These are phyloP conservation scores for Vigna trinervia DNA, from an alignment of 306 rosid genomes.

Conservation along the genomic window DNA sequence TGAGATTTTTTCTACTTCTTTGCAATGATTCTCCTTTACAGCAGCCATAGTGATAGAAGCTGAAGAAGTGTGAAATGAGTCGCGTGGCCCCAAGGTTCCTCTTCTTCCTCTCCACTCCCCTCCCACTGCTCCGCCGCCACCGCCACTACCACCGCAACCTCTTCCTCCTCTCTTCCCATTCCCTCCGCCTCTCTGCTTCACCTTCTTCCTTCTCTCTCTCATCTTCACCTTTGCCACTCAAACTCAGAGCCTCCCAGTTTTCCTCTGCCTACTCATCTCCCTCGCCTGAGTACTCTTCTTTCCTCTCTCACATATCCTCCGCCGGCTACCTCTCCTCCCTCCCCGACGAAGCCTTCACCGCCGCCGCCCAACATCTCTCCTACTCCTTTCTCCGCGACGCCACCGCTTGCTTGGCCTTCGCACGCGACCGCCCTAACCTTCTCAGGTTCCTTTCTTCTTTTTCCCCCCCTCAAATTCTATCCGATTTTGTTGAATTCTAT, in stretches of 20 bases:
- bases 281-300: conserved; percentile 71
- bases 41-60: too few relatives aligned
- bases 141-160: conserved; percentile 49
- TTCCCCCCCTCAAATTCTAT: background rate
- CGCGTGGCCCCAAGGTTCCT: conserved; percentile 72
- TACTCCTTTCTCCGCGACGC: conserved; percentile 49
- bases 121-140: conserved; percentile 56
- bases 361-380: conserved; percentile 27
- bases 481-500: conserved; percentile 7
- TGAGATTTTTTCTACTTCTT: too few relatives aligned
- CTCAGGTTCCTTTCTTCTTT: conserved; percentile 55
- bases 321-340: conserved; percentile 47
- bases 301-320: conserved; percentile 60
- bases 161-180: conserved; percentile 46
- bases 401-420: conserved; percentile 66
- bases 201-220: background rate
- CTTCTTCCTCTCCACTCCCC: conserved; percentile 58
- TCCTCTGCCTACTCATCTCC: conserved; percentile 51
- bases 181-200: conserved; percentile 24
- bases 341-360: conserved; percentile 10
- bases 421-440: conserved; percentile 64
- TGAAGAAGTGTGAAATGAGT: conserved; percentile 48
- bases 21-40: too few relatives aligned
- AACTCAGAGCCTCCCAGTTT: conserved; percentile 48
- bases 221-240: conserved; percentile 28